Evolutionary conservation across 352 stramenopile genomes (phyloP).

Genomic region (Pythium graminicola): DNA sequence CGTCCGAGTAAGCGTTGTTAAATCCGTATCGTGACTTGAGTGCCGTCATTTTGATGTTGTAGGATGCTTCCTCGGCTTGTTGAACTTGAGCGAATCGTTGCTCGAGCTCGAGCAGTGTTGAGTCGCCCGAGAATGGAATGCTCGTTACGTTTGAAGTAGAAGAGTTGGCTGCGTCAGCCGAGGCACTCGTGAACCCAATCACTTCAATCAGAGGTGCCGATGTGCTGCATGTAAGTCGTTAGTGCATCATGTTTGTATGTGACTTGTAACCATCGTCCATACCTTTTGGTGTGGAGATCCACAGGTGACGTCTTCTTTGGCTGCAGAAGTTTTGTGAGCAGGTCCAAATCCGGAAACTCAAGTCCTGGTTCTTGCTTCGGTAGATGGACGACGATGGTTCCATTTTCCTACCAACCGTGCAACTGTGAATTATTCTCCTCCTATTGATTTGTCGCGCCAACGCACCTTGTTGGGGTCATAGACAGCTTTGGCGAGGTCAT

Average conservation of each 20-base stretch:
- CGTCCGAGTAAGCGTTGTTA: slow-evolving; percentile 88
- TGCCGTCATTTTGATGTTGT: slow-evolving; percentile 35
- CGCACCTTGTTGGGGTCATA: slow-evolving; percentile 86
- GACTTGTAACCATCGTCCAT: too few species aligned
- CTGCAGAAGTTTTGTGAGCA: slow-evolving; percentile 89
- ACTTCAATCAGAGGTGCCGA: slow-evolving; percentile 79
- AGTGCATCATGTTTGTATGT: too few species aligned
- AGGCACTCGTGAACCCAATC: slow-evolving; percentile 33
- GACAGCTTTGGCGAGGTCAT: slow-evolving; percentile 86
- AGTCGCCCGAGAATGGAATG: background rate
- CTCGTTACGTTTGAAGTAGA: background rate
- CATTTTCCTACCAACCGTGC: slow-evolving; percentile 63
- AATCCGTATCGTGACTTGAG: slow-evolving; percentile 89
- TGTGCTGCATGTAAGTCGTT: too few species aligned
- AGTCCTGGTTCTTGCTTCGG: slow-evolving; percentile 83
- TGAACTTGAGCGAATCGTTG: slow-evolving; percentile 22
- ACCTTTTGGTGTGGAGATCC: slow-evolving; percentile 30
- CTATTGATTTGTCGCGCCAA: background rate
- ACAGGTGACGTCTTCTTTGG: slow-evolving; percentile 41
- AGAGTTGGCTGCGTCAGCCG: background rate
- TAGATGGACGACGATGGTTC: slow-evolving; percentile 89
- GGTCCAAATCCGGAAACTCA: slow-evolving; percentile 90
- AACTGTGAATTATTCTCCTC: background rate
- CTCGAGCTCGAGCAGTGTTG: slow-evolving; percentile 50
- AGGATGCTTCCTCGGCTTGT: slow-evolving; percentile 18